Conservation (phyloP, 208 protist genomes). For the Leishmania aethiopica region DNA sequence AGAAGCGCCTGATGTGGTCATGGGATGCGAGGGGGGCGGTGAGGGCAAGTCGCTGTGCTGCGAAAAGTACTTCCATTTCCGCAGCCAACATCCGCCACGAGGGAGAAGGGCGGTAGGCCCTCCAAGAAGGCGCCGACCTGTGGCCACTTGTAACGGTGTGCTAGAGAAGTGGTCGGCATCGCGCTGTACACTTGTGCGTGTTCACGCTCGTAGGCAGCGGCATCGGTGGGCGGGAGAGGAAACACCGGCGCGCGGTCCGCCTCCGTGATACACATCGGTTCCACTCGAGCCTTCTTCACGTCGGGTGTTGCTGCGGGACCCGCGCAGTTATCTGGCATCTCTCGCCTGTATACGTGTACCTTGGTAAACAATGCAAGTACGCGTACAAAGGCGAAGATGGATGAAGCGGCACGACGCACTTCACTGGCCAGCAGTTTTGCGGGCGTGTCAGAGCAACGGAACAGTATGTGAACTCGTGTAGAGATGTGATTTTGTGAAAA, state of each 20-base stretch:
- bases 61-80: conserved; percentile 91
- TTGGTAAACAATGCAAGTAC: neutral
- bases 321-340: neutral
- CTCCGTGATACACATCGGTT: conserved; percentile 2
- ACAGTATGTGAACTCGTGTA: neutral
- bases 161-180: conserved; percentile 87
- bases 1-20: neutral
- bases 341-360: neutral
- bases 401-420: neutral
- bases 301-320: neutral
- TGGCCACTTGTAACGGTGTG: conserved; percentile 92
- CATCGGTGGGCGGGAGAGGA: conserved; percentile 11
- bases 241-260: neutral
- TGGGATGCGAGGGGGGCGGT: neutral
- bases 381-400: neutral
- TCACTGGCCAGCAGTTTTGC: neutral
- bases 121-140: conserved; percentile 73
- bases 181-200: conserved; percentile 87
- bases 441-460: neutral
- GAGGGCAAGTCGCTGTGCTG: conserved; percentile 18
- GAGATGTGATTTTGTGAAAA: neutral
- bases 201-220: conserved; percentile 50
- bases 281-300: conserved; percentile 3
- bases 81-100: conserved; percentile 86
- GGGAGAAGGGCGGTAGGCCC: conserved; percentile 49